Evolutionary conservation across 345 rosid species (phyloP).

Genomic region (Raphanus raphanistrum): DNA sequence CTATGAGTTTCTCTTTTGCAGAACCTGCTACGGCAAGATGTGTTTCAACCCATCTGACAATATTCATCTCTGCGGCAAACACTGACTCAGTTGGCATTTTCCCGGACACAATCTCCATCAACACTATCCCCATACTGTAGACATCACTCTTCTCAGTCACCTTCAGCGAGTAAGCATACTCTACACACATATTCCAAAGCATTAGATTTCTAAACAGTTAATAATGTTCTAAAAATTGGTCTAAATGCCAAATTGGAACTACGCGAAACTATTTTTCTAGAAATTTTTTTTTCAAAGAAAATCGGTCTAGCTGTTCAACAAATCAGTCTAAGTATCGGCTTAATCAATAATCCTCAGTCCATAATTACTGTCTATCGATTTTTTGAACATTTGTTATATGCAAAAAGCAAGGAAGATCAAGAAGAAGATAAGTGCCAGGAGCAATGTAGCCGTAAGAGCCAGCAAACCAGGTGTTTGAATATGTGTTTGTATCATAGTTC

Average conservation of each 20-base stretch:
- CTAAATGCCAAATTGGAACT: not conserved
- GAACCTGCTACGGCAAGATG: slow-evolving; percentile 48
- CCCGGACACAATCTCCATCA: slow-evolving; percentile 85
- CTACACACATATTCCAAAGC: slow-evolving; percentile 37
- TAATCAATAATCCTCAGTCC: no score
- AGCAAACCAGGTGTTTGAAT: slow-evolving; percentile 78
- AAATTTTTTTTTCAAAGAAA: no score
- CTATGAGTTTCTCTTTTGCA: slow-evolving; percentile 58
- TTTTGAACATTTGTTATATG: not conserved
- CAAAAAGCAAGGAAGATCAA: not conserved
- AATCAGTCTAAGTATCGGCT: no score
- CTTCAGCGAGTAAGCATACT: slow-evolving; percentile 82
- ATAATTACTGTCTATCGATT: not conserved
- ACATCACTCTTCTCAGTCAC: slow-evolving; percentile 91
- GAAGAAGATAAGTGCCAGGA: slow-evolving; percentile 55
- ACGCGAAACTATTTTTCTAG: not conserved
- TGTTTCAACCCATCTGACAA: slow-evolving; percentile 91
- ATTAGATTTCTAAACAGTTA: not conserved
- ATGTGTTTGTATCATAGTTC: slow-evolving; percentile 59
- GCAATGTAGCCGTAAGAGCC: slow-evolving; percentile 94
- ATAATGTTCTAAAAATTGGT: not conserved
- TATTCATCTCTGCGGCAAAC: slow-evolving; percentile 70
- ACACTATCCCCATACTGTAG: slow-evolving; percentile 85
- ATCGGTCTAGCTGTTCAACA: no score
- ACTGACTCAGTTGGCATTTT: slow-evolving; percentile 73